Base-by-base conservation (phyloP, 202 grass and related monocot genomes). In the Digitaria exilis region DNA sequence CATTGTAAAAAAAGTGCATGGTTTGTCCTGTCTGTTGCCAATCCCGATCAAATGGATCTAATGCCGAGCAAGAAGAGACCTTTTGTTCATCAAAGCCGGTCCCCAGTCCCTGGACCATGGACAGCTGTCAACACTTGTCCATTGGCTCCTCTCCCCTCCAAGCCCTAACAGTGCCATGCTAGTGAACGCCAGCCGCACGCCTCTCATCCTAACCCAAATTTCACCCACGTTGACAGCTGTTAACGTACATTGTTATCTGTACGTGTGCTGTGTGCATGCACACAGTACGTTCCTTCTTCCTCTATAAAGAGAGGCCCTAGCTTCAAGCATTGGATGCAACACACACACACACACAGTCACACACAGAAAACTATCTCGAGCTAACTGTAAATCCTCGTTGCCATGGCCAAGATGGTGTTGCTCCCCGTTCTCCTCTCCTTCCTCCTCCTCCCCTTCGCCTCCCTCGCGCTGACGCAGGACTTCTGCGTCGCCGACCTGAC, bases 401-500 rank as follows among this genome's bases (percentile, higher is more conserved):
- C 63, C 71, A 87, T 87, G 85, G 85, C 78, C 29, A 71, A 65
- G 62, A 80, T 37, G n/a, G 80, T 91, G 87, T 8, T 87, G 59
- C 81, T 84, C 67, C 41, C 77, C 29, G 67, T 88, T 24, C 50
- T 92, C 82, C 30, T 90, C 60, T 79, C 82, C 51, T 82, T 86
- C 75, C 34, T 90, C 79, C 63, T 88, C 9, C 48, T 88, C 5
- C 44, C 81, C 24, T 80, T 64, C 57, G 72, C 78, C 3, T 56
- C 87, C 49, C 52, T 43, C 0, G 81, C 90, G 2, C 76, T 86
- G 63, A 86, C 86, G 8, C 85, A 90, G 59, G 94, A 97, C 82
- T 97, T 88, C 84, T 97, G 94, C 59, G 94, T 97, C 11, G 94
- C 85, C 4, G 72, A 97, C 80, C 82, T 94, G 22, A 2, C 49